These are phyloP conservation scores for Mitragyna speciosa DNA, from an alignment of 257 asterid genomes.

Conservation along the genomic window DNA sequence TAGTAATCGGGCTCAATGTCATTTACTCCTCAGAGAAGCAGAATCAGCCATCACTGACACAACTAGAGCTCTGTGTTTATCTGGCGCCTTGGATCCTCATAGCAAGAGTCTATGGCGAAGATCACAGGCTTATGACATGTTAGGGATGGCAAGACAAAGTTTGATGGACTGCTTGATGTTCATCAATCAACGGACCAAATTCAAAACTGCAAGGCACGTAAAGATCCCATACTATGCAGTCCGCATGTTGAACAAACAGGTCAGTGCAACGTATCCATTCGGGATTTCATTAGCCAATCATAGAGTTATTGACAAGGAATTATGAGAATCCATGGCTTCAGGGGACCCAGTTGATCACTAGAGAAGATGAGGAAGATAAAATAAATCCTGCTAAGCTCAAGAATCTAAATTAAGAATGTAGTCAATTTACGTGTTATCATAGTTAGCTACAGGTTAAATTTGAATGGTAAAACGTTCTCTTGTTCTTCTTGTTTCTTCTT, in stretches of 20 bases:
- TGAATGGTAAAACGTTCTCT: neutral
- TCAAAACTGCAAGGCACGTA: conserved; percentile 4
- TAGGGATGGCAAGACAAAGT: conserved; percentile 32
- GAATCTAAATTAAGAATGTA: conserved; percentile 1
- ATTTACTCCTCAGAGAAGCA: conserved; percentile 29
- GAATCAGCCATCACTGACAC: conserved; percentile 34
- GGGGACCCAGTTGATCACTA: neutral
- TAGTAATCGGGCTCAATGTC: conserved; percentile 41
- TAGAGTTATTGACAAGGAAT: neutral
- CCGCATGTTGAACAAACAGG: conserved; percentile 35
- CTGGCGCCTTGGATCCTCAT: conserved; percentile 27
- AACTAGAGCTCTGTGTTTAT: conserved; percentile 37
- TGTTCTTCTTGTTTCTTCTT: neutral
- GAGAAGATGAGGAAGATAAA: neutral
- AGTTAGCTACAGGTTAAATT: neutral
- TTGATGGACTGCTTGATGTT: conserved; percentile 38
- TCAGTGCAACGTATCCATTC: conserved; percentile 25
- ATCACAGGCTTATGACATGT: conserved; percentile 44
- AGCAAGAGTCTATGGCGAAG: conserved; percentile 42
- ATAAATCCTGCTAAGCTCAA: neutral
- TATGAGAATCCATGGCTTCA: neutral
- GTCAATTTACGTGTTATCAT: neutral
- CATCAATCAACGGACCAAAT: conserved; percentile 24
- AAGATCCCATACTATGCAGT: conserved; percentile 31
- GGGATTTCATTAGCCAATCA: neutral